A percentile compares a stretch with the other conserved stretches of the same genome.
Conservation (phyloP, 805 yeast species). For the Saccharomycopsis sp. region DNA sequence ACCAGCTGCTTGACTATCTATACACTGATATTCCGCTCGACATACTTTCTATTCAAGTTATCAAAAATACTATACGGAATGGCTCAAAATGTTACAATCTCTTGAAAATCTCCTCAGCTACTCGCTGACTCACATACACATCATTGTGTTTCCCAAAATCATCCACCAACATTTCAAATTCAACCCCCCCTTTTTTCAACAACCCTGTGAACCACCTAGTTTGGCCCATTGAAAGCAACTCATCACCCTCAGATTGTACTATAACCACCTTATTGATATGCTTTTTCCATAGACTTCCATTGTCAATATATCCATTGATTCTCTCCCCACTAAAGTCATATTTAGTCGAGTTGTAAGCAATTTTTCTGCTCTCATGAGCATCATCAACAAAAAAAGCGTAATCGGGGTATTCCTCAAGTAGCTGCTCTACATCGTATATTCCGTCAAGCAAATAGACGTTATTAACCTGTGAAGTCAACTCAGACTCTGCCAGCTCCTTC, state of each 20-base stretch:
- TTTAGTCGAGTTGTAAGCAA: constrained; percentile 24
- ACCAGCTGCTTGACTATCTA: no score
- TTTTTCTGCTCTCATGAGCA: constrained; percentile 40
- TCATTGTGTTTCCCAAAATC: constrained; percentile 60
- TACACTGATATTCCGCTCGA: no score
- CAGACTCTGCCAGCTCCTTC: not conserved
- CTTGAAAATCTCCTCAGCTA: no score
- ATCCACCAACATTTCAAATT: constrained; percentile 26
- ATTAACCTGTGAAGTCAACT: constrained; percentile 1
- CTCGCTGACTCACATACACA: constrained; percentile 50
- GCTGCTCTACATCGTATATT: constrained; percentile 47
- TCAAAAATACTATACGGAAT: no score
- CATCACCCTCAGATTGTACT: constrained; percentile 60
- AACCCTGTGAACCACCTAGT: constrained; percentile 34
- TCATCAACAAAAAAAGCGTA: constrained; percentile 51
- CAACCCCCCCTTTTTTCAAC: constrained; percentile 25
- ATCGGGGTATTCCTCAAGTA: constrained; percentile 54
- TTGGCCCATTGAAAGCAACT: constrained; percentile 50
- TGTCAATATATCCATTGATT: constrained; percentile 12
- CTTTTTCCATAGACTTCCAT: constrained; percentile 15
- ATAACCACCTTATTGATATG: constrained; percentile 8
- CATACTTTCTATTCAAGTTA: no score
- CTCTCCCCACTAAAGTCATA: constrained; percentile 5
- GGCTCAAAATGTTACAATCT: no score
- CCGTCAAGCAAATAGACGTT: constrained; percentile 53